Evolutionary conservation across 176 grass and related monocot species (phyloP).

Genomic region (Leersia perrieri): DNA sequence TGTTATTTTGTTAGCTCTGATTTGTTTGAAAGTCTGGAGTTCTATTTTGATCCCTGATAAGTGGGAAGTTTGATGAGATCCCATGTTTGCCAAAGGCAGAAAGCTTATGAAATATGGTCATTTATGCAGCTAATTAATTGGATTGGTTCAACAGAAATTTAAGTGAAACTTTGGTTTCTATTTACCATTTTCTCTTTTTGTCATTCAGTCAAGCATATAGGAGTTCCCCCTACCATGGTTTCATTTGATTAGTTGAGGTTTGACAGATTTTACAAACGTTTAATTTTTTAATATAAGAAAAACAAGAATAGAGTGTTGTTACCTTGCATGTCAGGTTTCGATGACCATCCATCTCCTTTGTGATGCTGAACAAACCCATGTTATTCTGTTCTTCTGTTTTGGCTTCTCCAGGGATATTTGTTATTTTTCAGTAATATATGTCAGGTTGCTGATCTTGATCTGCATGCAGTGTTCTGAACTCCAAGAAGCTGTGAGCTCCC

Average conservation of each 20-base stretch:
- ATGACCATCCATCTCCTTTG: neutral
- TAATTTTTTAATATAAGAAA: neutral
- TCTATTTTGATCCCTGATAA: neutral
- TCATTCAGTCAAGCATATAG: neutral
- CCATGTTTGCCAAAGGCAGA: neutral
- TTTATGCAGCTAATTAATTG: neutral
- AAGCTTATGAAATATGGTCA: neutral
- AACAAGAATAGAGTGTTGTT: neutral
- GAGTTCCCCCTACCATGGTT: slow-evolving; percentile 1
- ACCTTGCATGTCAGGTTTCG: neutral
- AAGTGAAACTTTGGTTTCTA: neutral
- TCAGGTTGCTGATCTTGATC: slow-evolving; percentile 10
- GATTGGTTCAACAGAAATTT: slow-evolving; percentile 1
- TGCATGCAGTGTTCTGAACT: slow-evolving; percentile 1
- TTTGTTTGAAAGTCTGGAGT: neutral
- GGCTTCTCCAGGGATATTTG: neutral
- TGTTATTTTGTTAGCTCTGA: slow-evolving; percentile 10
- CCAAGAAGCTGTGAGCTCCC: neutral
- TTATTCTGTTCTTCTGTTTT: slow-evolving; percentile 8
- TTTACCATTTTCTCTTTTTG: neutral
- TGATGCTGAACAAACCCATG: neutral
- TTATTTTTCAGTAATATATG: neutral
- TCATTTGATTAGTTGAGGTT: neutral
- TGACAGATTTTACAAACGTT: neutral
- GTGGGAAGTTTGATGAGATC: slow-evolving; percentile 14